phyloP scores from a whole-genome alignment of 2,329 filamentous ascomycete species.

The Colletotrichum siamense region DNA sequence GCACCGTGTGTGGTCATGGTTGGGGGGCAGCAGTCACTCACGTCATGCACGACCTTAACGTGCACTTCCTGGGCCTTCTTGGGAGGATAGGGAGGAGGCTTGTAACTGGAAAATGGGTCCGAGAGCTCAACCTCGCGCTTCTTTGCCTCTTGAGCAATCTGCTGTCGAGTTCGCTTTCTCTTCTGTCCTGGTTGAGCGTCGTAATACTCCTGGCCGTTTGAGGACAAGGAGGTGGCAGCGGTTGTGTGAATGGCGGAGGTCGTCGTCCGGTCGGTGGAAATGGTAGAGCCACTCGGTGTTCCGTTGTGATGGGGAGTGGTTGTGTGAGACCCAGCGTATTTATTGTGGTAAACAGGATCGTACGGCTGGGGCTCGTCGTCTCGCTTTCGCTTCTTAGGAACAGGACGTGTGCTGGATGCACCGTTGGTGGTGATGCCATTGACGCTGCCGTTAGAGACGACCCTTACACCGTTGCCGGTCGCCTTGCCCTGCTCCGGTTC shows the following conservation, averaged over 20 bases:
- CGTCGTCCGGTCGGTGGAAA: conserved; percentile 83
- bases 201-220: conserved; percentile 68
- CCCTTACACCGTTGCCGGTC: conserved; percentile 43
- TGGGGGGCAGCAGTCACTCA: conserved; percentile 44
- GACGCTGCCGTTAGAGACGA: conserved; percentile 38
- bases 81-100: conserved; percentile 84
- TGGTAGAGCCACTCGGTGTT: conserved; percentile 71
- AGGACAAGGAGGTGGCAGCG: conserved; percentile 81
- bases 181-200: conserved; percentile 79
- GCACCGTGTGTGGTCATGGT: not conserved
- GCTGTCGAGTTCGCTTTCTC: conserved; percentile 84
- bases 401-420: conserved; percentile 47
- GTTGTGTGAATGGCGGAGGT: conserved; percentile 79
- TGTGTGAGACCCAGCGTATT: conserved; percentile 71
- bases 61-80: conserved; percentile 86
- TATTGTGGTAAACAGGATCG: conserved; percentile 75
- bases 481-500: conserved; percentile 48
- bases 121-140: conserved; percentile 75
- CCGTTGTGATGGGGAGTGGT: conserved; percentile 73
- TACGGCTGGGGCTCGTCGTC: conserved; percentile 62
- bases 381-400: conserved; percentile 78
- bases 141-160: conserved; percentile 82
- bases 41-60: conserved; percentile 67
- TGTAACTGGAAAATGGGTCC: conserved; percentile 79
- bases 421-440: conserved; percentile 36